Conservation (phyloP, 1,284 basidiomycete species). For the Trametes hirsuta region DNA sequence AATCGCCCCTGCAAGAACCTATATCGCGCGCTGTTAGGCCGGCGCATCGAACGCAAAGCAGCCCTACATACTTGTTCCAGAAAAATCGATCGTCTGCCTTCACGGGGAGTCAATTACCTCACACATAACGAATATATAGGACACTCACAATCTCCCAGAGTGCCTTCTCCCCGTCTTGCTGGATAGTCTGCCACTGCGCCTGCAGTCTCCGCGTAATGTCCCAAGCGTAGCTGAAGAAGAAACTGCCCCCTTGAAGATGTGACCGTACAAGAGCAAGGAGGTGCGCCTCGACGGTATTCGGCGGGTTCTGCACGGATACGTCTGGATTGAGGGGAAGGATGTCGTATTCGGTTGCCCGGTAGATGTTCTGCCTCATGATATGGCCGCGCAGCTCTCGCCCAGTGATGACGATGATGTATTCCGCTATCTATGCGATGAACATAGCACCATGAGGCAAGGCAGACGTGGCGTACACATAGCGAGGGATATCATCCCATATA, state of each 20-base stretch:
- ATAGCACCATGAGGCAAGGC: neutral
- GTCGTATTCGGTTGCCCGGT: conserved; percentile 90
- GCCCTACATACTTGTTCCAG: conserved; percentile 81
- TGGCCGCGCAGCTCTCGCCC: conserved; percentile 80
- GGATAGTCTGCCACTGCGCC: conserved; percentile 69
- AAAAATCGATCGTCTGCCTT: conserved; percentile 96
- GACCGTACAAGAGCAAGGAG: conserved; percentile 86
- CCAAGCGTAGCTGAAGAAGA: conserved; percentile 92
- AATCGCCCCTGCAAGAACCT: conserved; percentile 76
- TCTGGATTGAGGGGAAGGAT: conserved; percentile 84
- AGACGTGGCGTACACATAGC: conserved; percentile 70
- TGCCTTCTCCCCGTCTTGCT: conserved; percentile 54
- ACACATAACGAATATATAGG: neutral
- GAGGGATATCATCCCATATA: conserved; percentile 85
- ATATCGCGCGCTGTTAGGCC: conserved; percentile 4
- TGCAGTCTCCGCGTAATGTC: conserved; percentile 92
- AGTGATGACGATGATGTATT: conserved; percentile 92
- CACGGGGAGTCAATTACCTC: conserved; percentile 18
- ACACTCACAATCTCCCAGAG: conserved; percentile 72
- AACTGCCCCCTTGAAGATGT: conserved; percentile 80
- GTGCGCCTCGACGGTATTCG: conserved; percentile 88
- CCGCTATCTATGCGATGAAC: conserved; percentile 55
- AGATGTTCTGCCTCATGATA: conserved; percentile 86
- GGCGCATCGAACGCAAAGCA: no score
- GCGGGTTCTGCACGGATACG: conserved; percentile 64